Evolutionary conservation across 768 basidiomycete genomes (phyloP).

Genomic region (Suillus clintonianus): DNA sequence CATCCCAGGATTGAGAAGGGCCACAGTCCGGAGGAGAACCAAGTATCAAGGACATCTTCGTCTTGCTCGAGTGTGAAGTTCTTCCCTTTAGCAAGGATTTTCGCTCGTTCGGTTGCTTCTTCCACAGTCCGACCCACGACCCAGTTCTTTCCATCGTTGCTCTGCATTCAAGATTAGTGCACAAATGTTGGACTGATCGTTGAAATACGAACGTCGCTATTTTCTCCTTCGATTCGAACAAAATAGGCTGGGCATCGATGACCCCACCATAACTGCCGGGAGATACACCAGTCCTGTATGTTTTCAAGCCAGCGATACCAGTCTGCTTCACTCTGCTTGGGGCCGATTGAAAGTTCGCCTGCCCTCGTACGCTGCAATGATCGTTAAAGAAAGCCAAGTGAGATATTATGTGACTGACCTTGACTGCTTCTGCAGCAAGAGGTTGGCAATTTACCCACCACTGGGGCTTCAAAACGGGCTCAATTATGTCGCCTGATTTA

Average conservation of each 20-base stretch:
- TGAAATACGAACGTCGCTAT: constrained; percentile 55
- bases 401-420: constrained; percentile 44
- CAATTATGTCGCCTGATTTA: constrained; percentile 96
- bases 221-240: constrained; percentile 77
- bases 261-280: constrained; percentile 99
- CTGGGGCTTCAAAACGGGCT: constrained; percentile 93
- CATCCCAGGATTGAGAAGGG: constrained; percentile 97
- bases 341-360: constrained; percentile 82
- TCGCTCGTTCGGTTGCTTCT: constrained; percentile 78
- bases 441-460: constrained; percentile 98
- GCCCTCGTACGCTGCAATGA: constrained; percentile 73
- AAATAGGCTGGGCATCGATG: constrained; percentile 96
- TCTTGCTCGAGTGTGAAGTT: constrained; percentile 86
- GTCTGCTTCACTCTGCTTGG: constrained; percentile 86
- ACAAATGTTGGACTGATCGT: background rate
- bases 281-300: constrained; percentile 99
- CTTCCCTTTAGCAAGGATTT: constrained; percentile 62
- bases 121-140: constrained; percentile 82
- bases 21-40: constrained; percentile 99
- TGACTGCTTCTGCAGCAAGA: constrained; percentile 86
- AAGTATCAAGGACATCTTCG: constrained; percentile 96
- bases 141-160: constrained; percentile 79
- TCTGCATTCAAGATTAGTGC: constrained; percentile 35
- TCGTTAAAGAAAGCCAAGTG: background rate
- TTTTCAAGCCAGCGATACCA: constrained; percentile 96